Conservation (phyloP, 2,329 filamentous ascomycete species). For the Beauveria rudraprayagi region DNA sequence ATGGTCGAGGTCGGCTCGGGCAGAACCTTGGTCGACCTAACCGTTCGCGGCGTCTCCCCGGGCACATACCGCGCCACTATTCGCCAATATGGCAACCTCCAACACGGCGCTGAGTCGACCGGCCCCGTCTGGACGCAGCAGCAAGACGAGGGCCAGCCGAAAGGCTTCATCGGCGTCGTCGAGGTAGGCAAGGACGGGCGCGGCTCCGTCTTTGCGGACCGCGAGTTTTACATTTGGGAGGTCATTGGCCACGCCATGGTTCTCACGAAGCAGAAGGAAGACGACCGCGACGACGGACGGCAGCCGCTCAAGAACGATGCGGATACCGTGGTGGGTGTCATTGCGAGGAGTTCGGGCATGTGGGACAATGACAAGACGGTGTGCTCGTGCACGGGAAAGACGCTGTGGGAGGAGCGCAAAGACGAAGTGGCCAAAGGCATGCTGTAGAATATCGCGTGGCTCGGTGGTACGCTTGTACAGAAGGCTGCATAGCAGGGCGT, state of each 20-base stretch:
- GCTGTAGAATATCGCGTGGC: conserved; percentile 44
- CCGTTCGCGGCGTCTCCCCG: conserved; percentile 70
- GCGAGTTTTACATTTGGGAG: conserved; percentile 85
- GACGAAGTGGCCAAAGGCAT: conserved; percentile 88
- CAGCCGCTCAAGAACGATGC: conserved; percentile 60
- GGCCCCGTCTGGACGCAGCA: conserved; percentile 71
- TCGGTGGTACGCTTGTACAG: neutral
- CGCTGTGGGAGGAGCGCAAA: conserved; percentile 91
- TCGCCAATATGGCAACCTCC: conserved; percentile 80
- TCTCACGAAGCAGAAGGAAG: conserved; percentile 54
- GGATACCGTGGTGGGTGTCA: conserved; percentile 83
- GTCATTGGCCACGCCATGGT: conserved; percentile 90
- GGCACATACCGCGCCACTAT: conserved; percentile 81
- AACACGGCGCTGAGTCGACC: conserved; percentile 70
- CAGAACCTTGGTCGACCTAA: conserved; percentile 79
- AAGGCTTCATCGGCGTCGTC: conserved; percentile 61
- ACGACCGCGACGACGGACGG: conserved; percentile 39
- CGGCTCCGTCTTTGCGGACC: conserved; percentile 74
- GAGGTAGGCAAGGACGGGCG: conserved; percentile 67
- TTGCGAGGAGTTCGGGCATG: conserved; percentile 91
- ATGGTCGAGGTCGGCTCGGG: conserved; percentile 84
- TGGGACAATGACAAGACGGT: conserved; percentile 99
- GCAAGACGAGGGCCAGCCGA: conserved; percentile 33
- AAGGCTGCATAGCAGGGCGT: neutral
- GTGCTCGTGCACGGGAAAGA: conserved; percentile 96